Base-by-base conservation (phyloP, 768 basidiomycete genomes). In the Naganishia antarctica region DNA sequence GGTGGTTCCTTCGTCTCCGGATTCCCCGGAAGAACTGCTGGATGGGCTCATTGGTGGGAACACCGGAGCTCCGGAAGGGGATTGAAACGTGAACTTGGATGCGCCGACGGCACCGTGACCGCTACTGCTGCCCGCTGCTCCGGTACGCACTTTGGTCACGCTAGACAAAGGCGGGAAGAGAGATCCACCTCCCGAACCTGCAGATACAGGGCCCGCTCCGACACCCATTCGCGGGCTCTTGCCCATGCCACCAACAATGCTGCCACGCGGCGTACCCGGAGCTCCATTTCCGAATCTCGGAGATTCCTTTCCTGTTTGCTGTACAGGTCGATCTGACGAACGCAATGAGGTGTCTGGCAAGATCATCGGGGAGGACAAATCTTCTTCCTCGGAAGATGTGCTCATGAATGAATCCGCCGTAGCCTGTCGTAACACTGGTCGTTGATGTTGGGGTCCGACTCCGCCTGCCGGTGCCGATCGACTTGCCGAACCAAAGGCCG, bases 381-480 rank as follows among this genome's bases (percentile, higher is more conserved):
- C 66, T 63, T 67, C 66, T 28, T 67, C 66, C 43, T 67, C 66
- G 4, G 66, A 67, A 12, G 61, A 63, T 1, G 66, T 67, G 32
- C 61, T 63, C 50, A 61, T 37, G 46, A 67, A 63, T n/a, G 61
- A 63, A 25, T 67, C 65, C 21, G 65, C 48, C 28, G 65, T 66
- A 11, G 49, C 26, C 45, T 67, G 60, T 8, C 66, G 43, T 28
- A 45, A 34, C 31, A 41, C 48, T 11, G 53, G 65, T 28, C 53
- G 53, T 40, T 57, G 53, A 12, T 57, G 53, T 25, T 57, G 53
- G 11, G 37, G n/a, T n/a, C 46, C 59, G 25, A 46, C 45, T n/a
- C n/a, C n/a, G n/a, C n/a, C n/a, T n/a, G n/a, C n/a, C 12, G 25
- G 37, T 15, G 37, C 37, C 3, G 18, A 28, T 18, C 49, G 51